Evolutionary conservation across 257 asterid species (phyloP).

Genomic region (Avicennia marina): DNA sequence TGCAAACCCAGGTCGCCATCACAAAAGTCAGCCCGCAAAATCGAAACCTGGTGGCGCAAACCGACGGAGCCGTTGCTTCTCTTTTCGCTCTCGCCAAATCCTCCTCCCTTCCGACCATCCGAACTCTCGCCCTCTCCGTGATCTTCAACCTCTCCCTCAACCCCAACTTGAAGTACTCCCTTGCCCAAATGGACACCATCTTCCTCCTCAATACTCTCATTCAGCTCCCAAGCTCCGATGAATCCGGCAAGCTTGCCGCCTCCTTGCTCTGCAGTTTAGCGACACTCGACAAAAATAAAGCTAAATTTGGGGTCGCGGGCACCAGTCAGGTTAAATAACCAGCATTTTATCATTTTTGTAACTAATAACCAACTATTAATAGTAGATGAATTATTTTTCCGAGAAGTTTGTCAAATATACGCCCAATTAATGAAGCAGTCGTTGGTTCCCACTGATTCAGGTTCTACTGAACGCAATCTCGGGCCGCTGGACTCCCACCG

Average conservation of each 20-base stretch:
- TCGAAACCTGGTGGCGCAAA: slow-evolving; percentile 53
- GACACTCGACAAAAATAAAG: slow-evolving; percentile 76
- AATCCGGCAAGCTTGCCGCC: slow-evolving; percentile 50
- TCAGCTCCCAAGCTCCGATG: slow-evolving; percentile 22
- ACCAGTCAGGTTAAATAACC: slow-evolving; percentile 26
- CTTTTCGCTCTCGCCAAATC: slow-evolving; percentile 46
- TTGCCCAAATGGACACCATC: slow-evolving; percentile 55
- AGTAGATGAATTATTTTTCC: no score
- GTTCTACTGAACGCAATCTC: slow-evolving; percentile 45
- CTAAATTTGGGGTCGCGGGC: slow-evolving; percentile 75
- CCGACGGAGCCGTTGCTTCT: slow-evolving; percentile 44
- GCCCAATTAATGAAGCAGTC: no score
- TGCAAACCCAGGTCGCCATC: slow-evolving; percentile 48
- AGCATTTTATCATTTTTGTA: no score
- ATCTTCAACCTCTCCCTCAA: slow-evolving; percentile 74
- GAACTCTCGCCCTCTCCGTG: slow-evolving; percentile 49
- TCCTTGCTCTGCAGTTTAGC: slow-evolving; percentile 78
- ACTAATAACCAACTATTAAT: no score
- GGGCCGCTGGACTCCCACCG: slow-evolving; percentile 33
- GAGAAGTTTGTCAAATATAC: no score
- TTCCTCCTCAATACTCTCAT: slow-evolving; percentile 37
- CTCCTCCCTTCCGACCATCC: slow-evolving; percentile 15
- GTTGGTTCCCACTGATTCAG: slow-evolving; percentile 22
- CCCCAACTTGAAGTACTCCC: slow-evolving; percentile 49
- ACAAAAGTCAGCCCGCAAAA: slow-evolving; percentile 73